phyloP scores from a whole-genome alignment of 768 basidiomycete species.

The Lentinus brumalis region DNA sequence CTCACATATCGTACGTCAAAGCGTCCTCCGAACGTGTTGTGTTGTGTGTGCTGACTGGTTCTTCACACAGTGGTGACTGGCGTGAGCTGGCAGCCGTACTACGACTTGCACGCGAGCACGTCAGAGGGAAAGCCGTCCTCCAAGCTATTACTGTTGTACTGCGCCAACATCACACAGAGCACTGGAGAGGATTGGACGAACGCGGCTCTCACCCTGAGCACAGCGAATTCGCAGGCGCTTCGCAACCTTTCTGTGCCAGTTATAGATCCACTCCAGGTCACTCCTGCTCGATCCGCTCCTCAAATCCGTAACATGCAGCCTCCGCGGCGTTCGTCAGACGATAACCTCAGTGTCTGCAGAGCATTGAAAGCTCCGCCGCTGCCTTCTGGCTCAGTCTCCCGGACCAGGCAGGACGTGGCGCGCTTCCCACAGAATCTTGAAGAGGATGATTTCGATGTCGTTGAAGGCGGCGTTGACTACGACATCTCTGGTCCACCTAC shows the following conservation, averaged over 20 bases:
- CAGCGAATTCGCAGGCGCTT: conserved; percentile 42
- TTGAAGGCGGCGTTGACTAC: too few species aligned
- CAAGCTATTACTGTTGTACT: conserved; percentile 40
- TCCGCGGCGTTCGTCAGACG: neutral
- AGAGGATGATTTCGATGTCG: too few species aligned
- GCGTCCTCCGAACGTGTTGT: too few species aligned
- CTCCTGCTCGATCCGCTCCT: neutral
- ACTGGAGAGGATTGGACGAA: conserved; percentile 66
- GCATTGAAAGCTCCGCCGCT: too few species aligned
- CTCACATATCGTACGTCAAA: conserved; percentile 51
- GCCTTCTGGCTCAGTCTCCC: too few species aligned
- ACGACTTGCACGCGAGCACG: conserved; percentile 58
- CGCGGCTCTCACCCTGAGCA: conserved; percentile 53
- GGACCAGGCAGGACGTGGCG: too few species aligned
- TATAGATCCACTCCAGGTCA: neutral
- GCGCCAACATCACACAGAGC: conserved; percentile 51
- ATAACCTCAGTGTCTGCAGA: neutral
- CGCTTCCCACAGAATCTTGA: too few species aligned
- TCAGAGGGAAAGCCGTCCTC: neutral
- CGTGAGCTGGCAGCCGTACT: conserved; percentile 54
- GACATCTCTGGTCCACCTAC: neutral
- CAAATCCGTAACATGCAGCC: neutral
- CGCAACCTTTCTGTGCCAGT: conserved; percentile 21
- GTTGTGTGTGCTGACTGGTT: too few species aligned
- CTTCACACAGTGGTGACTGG: conserved; percentile 47